Conservation (phyloP, 305 asterid species). For the Solanum aculeatissimum region DNA sequence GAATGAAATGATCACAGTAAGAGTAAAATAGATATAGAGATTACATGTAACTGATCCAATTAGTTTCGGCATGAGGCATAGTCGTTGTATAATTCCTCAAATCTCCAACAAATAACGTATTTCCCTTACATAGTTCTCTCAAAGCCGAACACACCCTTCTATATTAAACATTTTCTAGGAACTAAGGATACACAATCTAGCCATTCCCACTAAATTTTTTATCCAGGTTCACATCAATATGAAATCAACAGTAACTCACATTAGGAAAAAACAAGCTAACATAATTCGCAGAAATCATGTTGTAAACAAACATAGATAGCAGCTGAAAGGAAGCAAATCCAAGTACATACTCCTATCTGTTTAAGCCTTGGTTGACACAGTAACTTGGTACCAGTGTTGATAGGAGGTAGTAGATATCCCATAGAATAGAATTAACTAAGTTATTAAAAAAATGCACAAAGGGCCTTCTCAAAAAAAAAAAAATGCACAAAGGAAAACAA, state of each 20-base stretch:
- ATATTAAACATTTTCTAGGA: not conserved
- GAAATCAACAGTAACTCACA: not conserved
- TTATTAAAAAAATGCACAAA: too few relatives aligned
- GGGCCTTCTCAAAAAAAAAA: not conserved
- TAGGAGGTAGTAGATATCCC: not conserved
- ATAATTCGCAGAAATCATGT: not conserved
- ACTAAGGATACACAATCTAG: not conserved
- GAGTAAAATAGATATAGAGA: not conserved
- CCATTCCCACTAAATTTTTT: not conserved
- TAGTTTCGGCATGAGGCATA: not conserved
- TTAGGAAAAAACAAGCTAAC: not conserved
- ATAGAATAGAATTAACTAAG: not conserved
- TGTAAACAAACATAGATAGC: not conserved
- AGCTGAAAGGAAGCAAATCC: not conserved
- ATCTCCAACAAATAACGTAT: not conserved
- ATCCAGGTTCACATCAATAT: not conserved
- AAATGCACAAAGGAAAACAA: not conserved
- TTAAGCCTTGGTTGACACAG: not conserved
- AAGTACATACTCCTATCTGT: not conserved
- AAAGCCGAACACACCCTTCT: not conserved
- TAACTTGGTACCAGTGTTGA: not conserved
- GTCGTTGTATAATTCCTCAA: not conserved
- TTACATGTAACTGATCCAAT: not conserved
- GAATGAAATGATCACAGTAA: not conserved
- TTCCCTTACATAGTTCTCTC: not conserved